Conservation (phyloP, 768 basidiomycete species). For the Mycena polygramma region DNA sequence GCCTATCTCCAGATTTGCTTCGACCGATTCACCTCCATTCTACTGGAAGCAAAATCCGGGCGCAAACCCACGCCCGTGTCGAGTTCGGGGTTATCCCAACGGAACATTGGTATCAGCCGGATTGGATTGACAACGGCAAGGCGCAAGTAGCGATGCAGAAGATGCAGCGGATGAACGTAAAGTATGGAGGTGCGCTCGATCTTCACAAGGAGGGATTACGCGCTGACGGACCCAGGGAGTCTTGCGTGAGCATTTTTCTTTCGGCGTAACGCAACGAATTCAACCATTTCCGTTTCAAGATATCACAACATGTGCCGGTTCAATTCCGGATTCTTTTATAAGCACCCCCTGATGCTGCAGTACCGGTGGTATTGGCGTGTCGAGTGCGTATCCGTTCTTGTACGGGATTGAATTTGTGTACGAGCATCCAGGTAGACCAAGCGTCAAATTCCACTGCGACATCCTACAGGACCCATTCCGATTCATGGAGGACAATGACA, state of each 20-base stretch:
- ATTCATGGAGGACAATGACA: constrained; percentile 66
- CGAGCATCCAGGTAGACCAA: constrained; percentile 49
- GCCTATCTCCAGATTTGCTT: not conserved
- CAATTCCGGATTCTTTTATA: constrained; percentile 68
- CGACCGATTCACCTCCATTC: not conserved
- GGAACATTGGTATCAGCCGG: constrained; percentile 78
- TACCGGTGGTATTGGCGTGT: constrained; percentile 77
- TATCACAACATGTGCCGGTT: constrained; percentile 87
- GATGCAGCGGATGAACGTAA: constrained; percentile 62
- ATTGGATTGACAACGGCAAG: constrained; percentile 76
- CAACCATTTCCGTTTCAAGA: no score
- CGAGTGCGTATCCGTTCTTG: constrained; percentile 52
- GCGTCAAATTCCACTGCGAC: constrained; percentile 59
- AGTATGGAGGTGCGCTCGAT: constrained; percentile 58
- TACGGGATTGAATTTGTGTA: not conserved
- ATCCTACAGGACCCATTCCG: constrained; percentile 62
- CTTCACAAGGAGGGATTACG: not conserved
- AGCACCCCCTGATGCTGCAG: constrained; percentile 49
- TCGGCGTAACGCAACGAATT: no score
- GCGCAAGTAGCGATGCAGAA: constrained; percentile 65
- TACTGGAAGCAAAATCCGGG: constrained; percentile 49
- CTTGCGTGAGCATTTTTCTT: constrained; percentile 30
- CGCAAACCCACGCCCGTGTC: constrained; percentile 57
- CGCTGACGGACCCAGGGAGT: constrained; percentile 1
- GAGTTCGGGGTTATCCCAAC: constrained; percentile 69